Evolutionary conservation across 2,329 filamentous ascomycete genomes (phyloP).

Genomic region (Diplodia corticola): DNA sequence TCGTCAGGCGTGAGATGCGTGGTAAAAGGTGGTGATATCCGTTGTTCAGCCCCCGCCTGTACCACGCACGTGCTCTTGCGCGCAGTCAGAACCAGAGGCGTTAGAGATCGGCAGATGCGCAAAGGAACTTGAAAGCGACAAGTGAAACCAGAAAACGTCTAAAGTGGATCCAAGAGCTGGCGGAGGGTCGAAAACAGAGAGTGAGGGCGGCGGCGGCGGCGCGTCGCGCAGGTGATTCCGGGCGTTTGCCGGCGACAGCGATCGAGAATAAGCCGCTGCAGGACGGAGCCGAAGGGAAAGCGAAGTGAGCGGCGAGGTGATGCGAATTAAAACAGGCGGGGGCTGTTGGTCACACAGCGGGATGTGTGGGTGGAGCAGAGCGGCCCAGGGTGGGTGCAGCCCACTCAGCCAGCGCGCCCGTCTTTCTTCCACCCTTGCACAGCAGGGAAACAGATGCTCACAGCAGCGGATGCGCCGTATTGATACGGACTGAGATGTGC

Average conservation of each 20-base stretch:
- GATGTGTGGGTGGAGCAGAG: neutral
- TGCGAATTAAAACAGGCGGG: conserved; percentile 22
- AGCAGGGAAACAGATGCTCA: conserved; percentile 3
- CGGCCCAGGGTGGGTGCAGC: neutral
- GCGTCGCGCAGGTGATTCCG: neutral
- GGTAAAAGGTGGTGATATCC: neutral
- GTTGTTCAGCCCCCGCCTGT: neutral
- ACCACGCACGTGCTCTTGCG: conserved; percentile 2
- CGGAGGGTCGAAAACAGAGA: neutral
- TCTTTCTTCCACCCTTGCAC: conserved; percentile 8
- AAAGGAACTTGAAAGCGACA: neutral
- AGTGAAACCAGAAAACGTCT: neutral
- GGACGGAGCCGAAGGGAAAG: conserved; percentile 15
- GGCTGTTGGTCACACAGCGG: conserved; percentile 14
- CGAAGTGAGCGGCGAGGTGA: conserved; percentile 9
- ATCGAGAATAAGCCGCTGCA: conserved; percentile 4
- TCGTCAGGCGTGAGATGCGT: neutral
- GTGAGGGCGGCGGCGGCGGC: neutral
- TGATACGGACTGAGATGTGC: neutral
- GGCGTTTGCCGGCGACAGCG: conserved; percentile 4
- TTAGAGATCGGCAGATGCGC: neutral
- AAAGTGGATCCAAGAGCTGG: neutral
- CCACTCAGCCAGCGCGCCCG: neutral
- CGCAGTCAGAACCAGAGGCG: neutral
- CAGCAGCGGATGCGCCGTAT: neutral